phyloP scores from a whole-genome alignment of 441 rosid genomes.

The Adansonia gregorii region DNA sequence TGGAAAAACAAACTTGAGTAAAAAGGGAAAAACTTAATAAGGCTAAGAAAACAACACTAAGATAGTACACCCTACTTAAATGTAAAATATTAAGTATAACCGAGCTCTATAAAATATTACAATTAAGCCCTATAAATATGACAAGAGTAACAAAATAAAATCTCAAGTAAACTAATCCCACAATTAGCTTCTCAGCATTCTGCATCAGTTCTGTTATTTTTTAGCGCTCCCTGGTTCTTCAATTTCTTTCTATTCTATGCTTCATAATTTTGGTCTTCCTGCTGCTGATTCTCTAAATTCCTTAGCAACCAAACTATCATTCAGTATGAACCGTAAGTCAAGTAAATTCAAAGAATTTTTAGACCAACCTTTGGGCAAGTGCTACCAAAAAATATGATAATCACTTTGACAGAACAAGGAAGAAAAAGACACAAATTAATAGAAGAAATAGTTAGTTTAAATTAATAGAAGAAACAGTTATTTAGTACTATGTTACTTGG shows the following conservation, averaged over 20 bases:
- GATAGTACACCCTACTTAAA: too few relatives aligned
- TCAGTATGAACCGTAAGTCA: neutral
- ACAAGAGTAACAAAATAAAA: too few relatives aligned
- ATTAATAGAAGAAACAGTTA: neutral
- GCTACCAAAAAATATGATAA: neutral
- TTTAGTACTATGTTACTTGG: neutral
- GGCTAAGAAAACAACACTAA: too few relatives aligned
- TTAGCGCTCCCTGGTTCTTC: neutral
- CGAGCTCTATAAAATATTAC: too few relatives aligned
- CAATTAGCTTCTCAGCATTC: too few relatives aligned
- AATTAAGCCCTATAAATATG: too few relatives aligned
- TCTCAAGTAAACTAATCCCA: too few relatives aligned
- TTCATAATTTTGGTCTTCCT: neutral
- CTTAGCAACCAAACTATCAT: neutral
- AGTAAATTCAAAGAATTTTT: neutral
- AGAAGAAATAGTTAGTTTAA: too few relatives aligned
- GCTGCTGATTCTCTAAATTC: neutral
- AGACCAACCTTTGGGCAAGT: neutral
- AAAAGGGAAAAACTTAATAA: too few relatives aligned
- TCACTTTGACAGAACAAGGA: neutral
- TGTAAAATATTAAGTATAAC: too few relatives aligned
- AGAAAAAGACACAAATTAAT: too few relatives aligned
- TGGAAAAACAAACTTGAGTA: too few relatives aligned
- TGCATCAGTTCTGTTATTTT: neutral
- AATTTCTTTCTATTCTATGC: neutral